Base-by-base conservation (phyloP, 371 early-diverging fungal genomes). In the Lichtheimia corymbifera region DNA sequence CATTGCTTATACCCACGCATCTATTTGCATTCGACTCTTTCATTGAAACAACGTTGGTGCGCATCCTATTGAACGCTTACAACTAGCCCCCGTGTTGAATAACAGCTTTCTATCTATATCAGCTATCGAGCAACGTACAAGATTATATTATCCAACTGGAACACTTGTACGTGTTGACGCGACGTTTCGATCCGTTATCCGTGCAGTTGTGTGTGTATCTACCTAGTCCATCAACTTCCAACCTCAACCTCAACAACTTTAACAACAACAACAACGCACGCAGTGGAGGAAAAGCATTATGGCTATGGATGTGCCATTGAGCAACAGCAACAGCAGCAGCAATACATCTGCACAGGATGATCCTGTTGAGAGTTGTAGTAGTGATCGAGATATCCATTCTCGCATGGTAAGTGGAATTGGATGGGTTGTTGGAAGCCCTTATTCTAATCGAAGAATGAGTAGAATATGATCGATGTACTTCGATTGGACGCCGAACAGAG, bases 401-500 rank as follows among this genome's bases (percentile, higher is more conserved):
- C 18, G 15, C 15, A 52, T 18, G 22, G 18, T 15, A 17, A 30
- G 15, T 15, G 18, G 13, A 42, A 17, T 54, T 45, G 17, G 18
- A 14, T 55, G 17, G 20, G n/a, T 25, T 55, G 56, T 24, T 45
- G 11, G 45, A 2, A 14, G 6, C 24, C 22, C 30, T 12, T 50
- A 18, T 49, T 2, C 40, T 18, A 7, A 47, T 47, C 0, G 2
- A 47, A 22, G n/a, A 13, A 18, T 18, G 17, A 17, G 22, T 22
- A 47, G 22, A 47, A 22, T 47, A 59, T 60, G 41, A 66, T 74
- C 40, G 65, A 67, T 58, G 51, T 54, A 54, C 59, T 75, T 50
- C 70, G 72, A 17, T 25, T 51, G 17, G 61, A 59, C 35, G 76
- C 76, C 5, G 59, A 64, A 43, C 59, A 72, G 50, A 66, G 68